Percentiles rank a stretch among this genome's conserved stretches.
phyloP scores from a whole-genome alignment of 1,139 yeast genomes.

The Suhomyces coccinellae region DNA sequence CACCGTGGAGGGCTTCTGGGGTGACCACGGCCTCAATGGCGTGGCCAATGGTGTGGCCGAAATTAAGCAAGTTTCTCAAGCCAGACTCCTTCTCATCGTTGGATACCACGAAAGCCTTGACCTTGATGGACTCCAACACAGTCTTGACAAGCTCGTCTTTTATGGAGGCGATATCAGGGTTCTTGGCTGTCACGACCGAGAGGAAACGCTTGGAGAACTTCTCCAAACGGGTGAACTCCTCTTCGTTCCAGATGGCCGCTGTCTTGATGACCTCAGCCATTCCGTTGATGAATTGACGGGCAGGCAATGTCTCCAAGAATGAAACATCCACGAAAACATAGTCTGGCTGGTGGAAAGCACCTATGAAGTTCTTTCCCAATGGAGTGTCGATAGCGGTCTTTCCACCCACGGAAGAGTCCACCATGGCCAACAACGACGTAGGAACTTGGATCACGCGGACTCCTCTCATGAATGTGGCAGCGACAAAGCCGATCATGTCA shows the following conservation, averaged over 20 bases:
- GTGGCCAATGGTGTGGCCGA: constrained; percentile 97
- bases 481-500: constrained; percentile 98
- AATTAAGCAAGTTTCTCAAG: constrained; percentile 84
- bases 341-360: constrained; percentile 97
- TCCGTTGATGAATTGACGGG: constrained; percentile 94
- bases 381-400: constrained; percentile 99
- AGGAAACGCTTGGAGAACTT: constrained; percentile 67
- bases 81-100: constrained; percentile 96
- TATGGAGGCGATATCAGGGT: constrained; percentile 62
- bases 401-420: constrained; percentile 97
- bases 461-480: constrained; percentile 99
- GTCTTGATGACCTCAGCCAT: constrained; percentile 99
- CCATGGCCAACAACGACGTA: constrained; percentile 93
- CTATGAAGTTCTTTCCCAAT: constrained; percentile 90
- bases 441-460: constrained; percentile 94
- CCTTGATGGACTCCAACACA: constrained; percentile 82
- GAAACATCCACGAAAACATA: constrained; percentile 86
- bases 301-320: constrained; percentile 85
- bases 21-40: constrained; percentile 96
- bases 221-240: constrained; percentile 83
- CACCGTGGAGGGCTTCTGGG: constrained; percentile 96
- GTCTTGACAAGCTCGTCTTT: constrained; percentile 73
- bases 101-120: constrained; percentile 92
- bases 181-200: constrained; percentile 48
- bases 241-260: constrained; percentile 96